Base-by-base conservation (phyloP, 805 yeast genomes). In the Crinitomyces ghanaensis region DNA sequence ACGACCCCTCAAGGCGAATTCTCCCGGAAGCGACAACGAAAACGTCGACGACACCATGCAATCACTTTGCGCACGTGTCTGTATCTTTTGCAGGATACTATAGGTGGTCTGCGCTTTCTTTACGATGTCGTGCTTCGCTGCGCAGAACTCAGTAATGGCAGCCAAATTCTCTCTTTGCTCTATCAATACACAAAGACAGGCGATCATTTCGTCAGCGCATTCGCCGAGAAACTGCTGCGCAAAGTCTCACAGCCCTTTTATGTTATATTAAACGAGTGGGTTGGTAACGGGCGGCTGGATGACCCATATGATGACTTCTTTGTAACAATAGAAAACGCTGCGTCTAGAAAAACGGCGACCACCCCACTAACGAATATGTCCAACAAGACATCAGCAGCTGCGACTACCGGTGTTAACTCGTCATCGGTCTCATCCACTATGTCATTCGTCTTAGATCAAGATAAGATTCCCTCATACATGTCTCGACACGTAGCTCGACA, bases 271-370 rank as follows among this genome's bases (percentile, higher is more conserved):
- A 62, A 65, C 25, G 62, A 63, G 27, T 88, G 96, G 96, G 50
- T 84, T 2, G 51, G 71, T 1, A 56, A 66, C 27, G 96, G 95
- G 1, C 72, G 68, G 32, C 49, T 84, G 11, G 55, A 62, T 2
- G 73, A 70, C 35, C 63, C 59, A 1, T 59, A 57, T 36, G 66
- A 65, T 11, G 88, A 77, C 41, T 84, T 84, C 46, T 86, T 82
- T 45, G 70, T 68, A 14, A 40, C 37, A 7, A 30, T 37, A 11
- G 42, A 19, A 7, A 45, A 44, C 31, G 39, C 40, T 5, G 30
- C 34, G 14, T 26, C 46, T 27, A 35, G 50, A 29, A n/a, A n/a
- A n/a, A n/a, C n/a, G n/a, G n/a, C n/a, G n/a, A n/a, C n/a, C n/a
- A n/a, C n/a, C n/a, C n/a, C n/a, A n/a, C n/a, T n/a, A n/a, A n/a